Conservation (phyloP, 2,329 filamentous ascomycete genomes). For the Ascochyta koolunga region DNA sequence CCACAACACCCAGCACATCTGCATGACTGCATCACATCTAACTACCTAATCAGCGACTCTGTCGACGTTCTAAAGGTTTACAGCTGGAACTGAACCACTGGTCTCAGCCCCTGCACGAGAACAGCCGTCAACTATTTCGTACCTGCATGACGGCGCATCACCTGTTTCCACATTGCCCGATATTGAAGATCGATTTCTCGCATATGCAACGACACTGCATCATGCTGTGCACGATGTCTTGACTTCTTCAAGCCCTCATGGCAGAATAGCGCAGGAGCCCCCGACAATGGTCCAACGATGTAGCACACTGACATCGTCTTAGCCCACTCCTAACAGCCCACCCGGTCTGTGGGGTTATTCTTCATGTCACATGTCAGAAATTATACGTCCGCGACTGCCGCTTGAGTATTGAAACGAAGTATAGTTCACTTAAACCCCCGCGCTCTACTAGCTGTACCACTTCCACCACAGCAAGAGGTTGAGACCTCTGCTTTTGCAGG, state of each 20-base stretch:
- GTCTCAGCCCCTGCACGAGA: neutral
- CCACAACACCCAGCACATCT: neutral
- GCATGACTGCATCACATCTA: neutral
- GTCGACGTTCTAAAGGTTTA: neutral
- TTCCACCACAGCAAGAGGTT: neutral
- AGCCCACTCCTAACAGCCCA: neutral
- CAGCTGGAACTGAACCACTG: neutral
- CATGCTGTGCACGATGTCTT: constrained; percentile 1
- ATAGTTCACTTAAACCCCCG: neutral
- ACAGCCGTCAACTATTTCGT: neutral
- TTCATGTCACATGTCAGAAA: neutral
- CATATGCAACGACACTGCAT: neutral
- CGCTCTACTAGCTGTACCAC: neutral
- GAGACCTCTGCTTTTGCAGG: neutral
- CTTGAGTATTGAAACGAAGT: neutral
- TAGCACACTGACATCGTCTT: neutral
- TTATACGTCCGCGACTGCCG: neutral
- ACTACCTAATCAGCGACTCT: neutral
- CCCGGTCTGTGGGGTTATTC: neutral
- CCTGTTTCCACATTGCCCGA: neutral
- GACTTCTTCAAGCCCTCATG: neutral
- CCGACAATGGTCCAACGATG: neutral
- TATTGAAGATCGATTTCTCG: neutral
- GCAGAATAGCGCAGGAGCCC: neutral
- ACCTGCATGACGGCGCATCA: constrained; percentile 1